Base-by-base conservation (phyloP, 495 filamentous ascomycete species). In the Astrothelium subdiscretum region DNA sequence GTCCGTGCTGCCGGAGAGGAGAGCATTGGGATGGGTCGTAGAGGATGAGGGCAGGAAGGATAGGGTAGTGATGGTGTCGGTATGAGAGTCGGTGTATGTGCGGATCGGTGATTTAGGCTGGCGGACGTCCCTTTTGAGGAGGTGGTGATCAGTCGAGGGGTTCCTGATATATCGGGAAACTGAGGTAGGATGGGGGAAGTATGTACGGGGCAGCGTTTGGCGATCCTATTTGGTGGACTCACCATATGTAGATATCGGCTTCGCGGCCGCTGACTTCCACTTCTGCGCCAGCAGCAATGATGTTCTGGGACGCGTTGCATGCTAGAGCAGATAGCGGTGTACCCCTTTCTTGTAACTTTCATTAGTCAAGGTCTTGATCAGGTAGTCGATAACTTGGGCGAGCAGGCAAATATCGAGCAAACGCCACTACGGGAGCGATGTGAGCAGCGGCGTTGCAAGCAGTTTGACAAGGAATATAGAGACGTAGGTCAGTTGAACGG, bases 1-100 rank as follows among this genome's bases (percentile, higher is more conserved):
- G 76, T 98, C 94, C n/a, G 91, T 96, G 59, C 88, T 91, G 63
- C 90, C 91, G 32, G 90, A 91, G 22, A 96, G 79, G 15, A 97
- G 79, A 32, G n/a, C n/a, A n/a, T n/a, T n/a, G n/a, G n/a, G n/a
- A n/a, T n/a, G 79, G n/a, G 24, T n/a, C 22, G 2, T 20, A 24
- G 15, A 32, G 43, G 87, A 86, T 74, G 92, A 87, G 68, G 87
- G 90, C 73, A 85, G 81, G 60, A 63, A 66, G 60, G 68, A 64
- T 59, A 89, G 86, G 76, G 90, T 85, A 26, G 92, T 96, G 57
- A 97, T 81, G 71, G 96, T 91, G 73, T 97, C 92, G 61, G 87
- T 92, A 73, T 97, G 92, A 58, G 89, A 87, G 68, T 97, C 92
- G 32, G 85, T 78, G 69, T 92, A 94, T 68, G 87, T 77, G 29